Percentiles rank a stretch among this genome's conserved stretches.
phyloP scores from a whole-genome alignment of 2,329 filamentous ascomycete genomes.

The Cladosporium sp. region DNA sequence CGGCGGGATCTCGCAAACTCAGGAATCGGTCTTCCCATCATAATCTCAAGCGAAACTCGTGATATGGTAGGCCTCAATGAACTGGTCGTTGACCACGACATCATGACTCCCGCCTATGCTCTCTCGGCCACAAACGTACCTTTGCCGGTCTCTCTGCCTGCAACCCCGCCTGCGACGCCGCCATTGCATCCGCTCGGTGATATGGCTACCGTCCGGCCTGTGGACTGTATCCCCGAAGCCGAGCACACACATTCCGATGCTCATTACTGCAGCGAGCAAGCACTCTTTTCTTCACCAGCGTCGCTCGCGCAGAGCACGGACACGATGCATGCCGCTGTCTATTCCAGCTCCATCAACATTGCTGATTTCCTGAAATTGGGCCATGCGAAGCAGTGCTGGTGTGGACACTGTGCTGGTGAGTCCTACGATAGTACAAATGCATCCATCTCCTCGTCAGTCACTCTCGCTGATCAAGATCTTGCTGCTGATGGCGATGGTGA shows the following conservation, averaged over 20 bases:
- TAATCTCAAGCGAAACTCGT: slow-evolving; percentile 18
- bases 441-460: neutral
- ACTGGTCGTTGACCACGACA: slow-evolving; percentile 25
- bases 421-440: neutral
- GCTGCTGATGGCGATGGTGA: neutral
- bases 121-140: neutral
- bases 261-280: slow-evolving; percentile 31
- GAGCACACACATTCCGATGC: slow-evolving; percentile 26
- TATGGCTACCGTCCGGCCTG: slow-evolving; percentile 12
- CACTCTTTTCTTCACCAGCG: slow-evolving; percentile 26
- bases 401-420: slow-evolving; percentile 11
- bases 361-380: slow-evolving; percentile 32
- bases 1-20: slow-evolving; percentile 22
- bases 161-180: neutral
- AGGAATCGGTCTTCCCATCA: slow-evolving; percentile 23
- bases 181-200: neutral
- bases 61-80: slow-evolving; percentile 24
- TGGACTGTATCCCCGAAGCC: slow-evolving; percentile 14
- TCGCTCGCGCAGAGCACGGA: slow-evolving; percentile 13
- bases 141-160: neutral
- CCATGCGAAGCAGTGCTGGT: slow-evolving; percentile 35
- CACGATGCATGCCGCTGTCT: neutral
- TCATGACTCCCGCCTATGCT: neutral
- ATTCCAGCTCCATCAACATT: slow-evolving; percentile 27
- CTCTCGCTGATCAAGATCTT: neutral